Base-by-base conservation (phyloP, 495 filamentous ascomycete genomes). In the Parathielavia appendiculata region DNA sequence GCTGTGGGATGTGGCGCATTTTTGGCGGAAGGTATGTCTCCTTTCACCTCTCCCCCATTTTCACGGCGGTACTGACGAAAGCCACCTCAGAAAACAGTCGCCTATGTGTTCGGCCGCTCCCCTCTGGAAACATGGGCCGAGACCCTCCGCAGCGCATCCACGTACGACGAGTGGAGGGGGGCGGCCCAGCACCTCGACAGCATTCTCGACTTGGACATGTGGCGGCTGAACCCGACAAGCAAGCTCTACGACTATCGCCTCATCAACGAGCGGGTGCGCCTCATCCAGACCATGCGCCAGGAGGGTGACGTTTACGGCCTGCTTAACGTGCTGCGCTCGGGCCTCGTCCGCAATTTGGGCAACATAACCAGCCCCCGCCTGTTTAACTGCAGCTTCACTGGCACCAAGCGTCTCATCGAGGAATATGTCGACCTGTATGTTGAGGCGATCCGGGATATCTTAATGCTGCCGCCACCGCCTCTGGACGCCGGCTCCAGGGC, bases 401-500 rank as follows among this genome's bases (percentile, higher is more conserved):
- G 92, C 13, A 96, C 91, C 4, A 97, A 97, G 69, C 79, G 86
- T 22, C 70, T 95, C 23, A 92, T 97, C 57, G 91, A 95, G 63
- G 88, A 96, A 67, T 97, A 97, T 60, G 86, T 96, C 60, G 86
- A 87, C 0, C 84, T 90, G 59, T 86, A 92, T 19, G 89, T 87
- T 38, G 80, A 86, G 38, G 90, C 89, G 2, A 83, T 96, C 39
- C 81, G 87, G 56, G 85, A 92, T 65, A 84, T 96, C 22, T 85
- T 85, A 14, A 73, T 75, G n/a, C 74, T 92, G 17, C 85, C 87
- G n/a, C 86, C 86, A 0, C 73, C 77, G 2, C 32, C 52, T 75
- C 4, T 3, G 2, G 48, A 22, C 4, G 48, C 10, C 36, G 36
- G 36, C 3, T 58, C 56, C 26, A 55, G 53, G 19, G 52, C 60